Conservation (phyloP, 192 early-diverging fungal genomes). For the Geosiphon pyriformis region DNA sequence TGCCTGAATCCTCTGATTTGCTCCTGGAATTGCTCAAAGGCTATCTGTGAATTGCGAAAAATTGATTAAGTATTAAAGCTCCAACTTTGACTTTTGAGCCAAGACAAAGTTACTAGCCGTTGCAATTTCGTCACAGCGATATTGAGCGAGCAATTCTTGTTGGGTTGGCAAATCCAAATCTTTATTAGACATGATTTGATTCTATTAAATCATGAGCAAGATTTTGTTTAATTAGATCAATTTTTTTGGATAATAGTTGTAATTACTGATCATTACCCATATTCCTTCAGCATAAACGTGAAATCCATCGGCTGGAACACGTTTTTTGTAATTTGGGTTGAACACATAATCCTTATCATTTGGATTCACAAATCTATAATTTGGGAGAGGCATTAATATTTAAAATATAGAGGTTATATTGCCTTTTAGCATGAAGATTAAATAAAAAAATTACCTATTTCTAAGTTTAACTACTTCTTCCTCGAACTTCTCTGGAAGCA, state of each 20-base stretch:
- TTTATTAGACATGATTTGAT: constrained; percentile 89
- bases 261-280: constrained; percentile 47
- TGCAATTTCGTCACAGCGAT: constrained; percentile 96
- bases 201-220: constrained; percentile 26
- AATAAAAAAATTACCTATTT: constrained; percentile 40
- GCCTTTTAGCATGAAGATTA: neutral
- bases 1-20: constrained; percentile 58
- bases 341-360: constrained; percentile 75
- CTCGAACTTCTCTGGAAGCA: constrained; percentile 82
- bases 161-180: constrained; percentile 98
- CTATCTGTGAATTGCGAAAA: constrained; percentile 32
- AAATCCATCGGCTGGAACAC: constrained; percentile 95
- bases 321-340: constrained; percentile 75
- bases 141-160: constrained; percentile 96
- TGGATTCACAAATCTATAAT: constrained; percentile 62
- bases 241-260: neutral
- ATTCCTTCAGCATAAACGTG: constrained; percentile 85
- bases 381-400: neutral
- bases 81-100: neutral
- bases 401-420: neutral
- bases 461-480: constrained; percentile 58
- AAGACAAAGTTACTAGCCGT: constrained; percentile 32
- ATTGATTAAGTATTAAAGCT: neutral
- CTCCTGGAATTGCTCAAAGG: constrained; percentile 64
- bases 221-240: neutral